Base-by-base conservation (phyloP, 2,329 filamentous ascomycete genomes). In the Colletotrichum endophyticum region DNA sequence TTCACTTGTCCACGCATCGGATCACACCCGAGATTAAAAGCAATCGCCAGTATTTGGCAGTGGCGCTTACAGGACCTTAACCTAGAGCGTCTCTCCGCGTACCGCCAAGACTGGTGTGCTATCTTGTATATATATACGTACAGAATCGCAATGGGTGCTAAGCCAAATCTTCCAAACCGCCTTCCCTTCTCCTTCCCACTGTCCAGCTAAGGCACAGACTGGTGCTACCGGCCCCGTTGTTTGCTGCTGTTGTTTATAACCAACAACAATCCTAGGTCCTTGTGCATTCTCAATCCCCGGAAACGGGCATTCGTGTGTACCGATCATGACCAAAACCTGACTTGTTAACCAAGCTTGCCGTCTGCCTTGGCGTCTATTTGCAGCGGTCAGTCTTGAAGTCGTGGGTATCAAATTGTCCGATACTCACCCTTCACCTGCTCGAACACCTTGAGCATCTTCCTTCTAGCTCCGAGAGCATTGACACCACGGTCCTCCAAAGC, bases 401-500 rank as follows among this genome's bases (percentile, higher is more conserved):
- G 13, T 15, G 12, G 22, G 16, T 5, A 56, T 36, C 15, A 15
- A 13, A 12, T 16, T 44, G n/a, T 36, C n/a, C 16, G 12, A 25
- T 56, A 81, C 87, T 78, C 86, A 93, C 92, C 94, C 86, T 93
- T 95, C 82, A 99, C 96, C 88, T 98, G 96, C 81, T 99, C 97
- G 86, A 99, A 99, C 73, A 99, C 97, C 92, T 99, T 99, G 77
- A 99, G 88, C 95, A 99, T 98, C 91, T 99, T 99, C 84, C 96
- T 94, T 80, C 97, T 91, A 22, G 97, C 97, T 81, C 97, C 97
- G 73, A 99, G 91, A 70, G 97, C 97, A 84, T 98, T 98, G 36
- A 99, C 97, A 66, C 97, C 97, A 69, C 95, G 94, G 30, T 95
- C 95, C 86, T 99, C 96, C 78, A 99, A 89, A 66, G 95, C 96